These are phyloP conservation scores for Pterulicium gracile DNA, from an alignment of 1,284 basidiomycete genomes.

Conservation along the genomic window DNA sequence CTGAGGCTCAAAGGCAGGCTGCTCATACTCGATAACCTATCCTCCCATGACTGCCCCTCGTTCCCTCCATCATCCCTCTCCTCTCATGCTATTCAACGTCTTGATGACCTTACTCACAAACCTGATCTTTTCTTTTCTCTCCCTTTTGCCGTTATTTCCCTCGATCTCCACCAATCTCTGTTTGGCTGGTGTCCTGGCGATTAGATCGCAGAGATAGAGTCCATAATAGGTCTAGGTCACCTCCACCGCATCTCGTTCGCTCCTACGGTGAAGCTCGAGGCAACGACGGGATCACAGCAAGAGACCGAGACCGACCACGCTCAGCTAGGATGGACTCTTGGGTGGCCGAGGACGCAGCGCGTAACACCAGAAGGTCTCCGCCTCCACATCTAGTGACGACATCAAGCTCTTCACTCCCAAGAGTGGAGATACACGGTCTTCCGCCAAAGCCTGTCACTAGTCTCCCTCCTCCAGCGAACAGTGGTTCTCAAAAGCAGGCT, in stretches of 20 bases:
- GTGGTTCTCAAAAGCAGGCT: no score
- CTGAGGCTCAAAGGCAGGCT: not conserved
- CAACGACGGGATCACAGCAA: no score
- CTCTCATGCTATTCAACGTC: not conserved
- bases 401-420: not conserved
- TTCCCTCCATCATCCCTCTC: no score
- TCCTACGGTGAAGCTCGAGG: no score
- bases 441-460: not conserved
- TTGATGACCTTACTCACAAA: not conserved
- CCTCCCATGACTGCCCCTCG: no score
- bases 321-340: no score
- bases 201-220: not conserved
- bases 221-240: not conserved
- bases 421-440: not conserved
- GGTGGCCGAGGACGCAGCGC: no score
- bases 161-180: not conserved
- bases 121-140: not conserved
- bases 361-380: no score
- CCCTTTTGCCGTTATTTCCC: not conserved
- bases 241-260: not conserved
- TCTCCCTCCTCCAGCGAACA: not conserved
- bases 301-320: no score
- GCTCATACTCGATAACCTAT: not conserved
- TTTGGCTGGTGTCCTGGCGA: no score
- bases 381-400: no score